Evolutionary conservation across 495 filamentous ascomycete species (phyloP).

Genomic region (Penicillium samsonianum): DNA sequence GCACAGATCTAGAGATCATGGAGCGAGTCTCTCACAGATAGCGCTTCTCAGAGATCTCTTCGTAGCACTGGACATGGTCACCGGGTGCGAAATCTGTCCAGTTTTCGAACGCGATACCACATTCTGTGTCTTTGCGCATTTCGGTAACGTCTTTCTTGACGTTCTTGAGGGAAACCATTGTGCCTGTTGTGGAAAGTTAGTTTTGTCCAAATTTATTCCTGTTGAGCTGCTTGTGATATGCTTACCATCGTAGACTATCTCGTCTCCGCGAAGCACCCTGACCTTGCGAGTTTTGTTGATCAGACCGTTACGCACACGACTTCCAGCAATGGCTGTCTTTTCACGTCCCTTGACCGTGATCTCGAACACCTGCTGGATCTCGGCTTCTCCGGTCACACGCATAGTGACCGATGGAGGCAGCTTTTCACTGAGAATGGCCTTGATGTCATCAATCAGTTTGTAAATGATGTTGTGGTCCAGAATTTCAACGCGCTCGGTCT

Average conservation of each 20-base stretch:
- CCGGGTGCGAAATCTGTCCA: constrained; percentile 79
- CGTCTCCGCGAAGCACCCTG: constrained; percentile 68
- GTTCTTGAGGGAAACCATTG: constrained; percentile 79
- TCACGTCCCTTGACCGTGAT: constrained; percentile 74
- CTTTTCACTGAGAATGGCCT: constrained; percentile 62
- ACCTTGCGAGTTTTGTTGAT: constrained; percentile 63
- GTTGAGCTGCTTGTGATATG: constrained; percentile 12
- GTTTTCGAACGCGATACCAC: constrained; percentile 80
- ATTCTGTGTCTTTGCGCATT: constrained; percentile 89
- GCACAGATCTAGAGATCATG: constrained; percentile 1
- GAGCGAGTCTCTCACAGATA: constrained; percentile 33
- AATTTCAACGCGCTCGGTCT: constrained; percentile 67
- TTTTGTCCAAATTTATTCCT: constrained; percentile 1
- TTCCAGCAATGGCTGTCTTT: constrained; percentile 77
- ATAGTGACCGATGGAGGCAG: constrained; percentile 64
- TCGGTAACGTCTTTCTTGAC: constrained; percentile 87
- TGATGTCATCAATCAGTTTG: constrained; percentile 80
- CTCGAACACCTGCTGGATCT: constrained; percentile 77
- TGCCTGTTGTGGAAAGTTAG: constrained; percentile 50
- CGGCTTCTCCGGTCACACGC: constrained; percentile 83
- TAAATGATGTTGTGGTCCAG: constrained; percentile 93
- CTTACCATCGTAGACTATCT: constrained; percentile 79
- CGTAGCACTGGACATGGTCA: constrained; percentile 84
- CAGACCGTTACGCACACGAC: constrained; percentile 79
- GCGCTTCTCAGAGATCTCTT: constrained; percentile 74